These are phyloP conservation scores for Catharanthus roseus DNA, from an alignment of 257 asterid genomes.

Conservation along the genomic window DNA sequence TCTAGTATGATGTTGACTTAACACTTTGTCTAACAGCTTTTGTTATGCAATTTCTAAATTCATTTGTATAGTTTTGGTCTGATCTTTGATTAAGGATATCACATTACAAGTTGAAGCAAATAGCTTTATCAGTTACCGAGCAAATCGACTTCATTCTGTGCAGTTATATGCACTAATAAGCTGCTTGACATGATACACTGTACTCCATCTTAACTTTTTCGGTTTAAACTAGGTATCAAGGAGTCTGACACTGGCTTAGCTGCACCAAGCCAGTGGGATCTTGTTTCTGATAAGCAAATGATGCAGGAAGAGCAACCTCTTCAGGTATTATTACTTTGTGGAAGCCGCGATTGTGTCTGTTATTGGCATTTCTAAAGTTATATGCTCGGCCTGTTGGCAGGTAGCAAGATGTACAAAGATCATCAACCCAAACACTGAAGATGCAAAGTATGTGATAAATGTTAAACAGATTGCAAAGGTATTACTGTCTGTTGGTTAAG, in stretches of 20 bases:
- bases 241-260: constrained; percentile 98
- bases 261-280: constrained; percentile 99
- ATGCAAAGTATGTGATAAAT: constrained; percentile 73
- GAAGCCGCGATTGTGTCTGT: background rate
- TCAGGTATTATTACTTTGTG: constrained; percentile 44
- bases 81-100: background rate
- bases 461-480: constrained; percentile 84
- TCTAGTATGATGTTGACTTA: background rate
- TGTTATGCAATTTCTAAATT: no score
- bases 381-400: constrained; percentile 25
- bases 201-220: constrained; percentile 4
- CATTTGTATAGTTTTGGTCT: background rate
- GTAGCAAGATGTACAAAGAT: constrained; percentile 96
- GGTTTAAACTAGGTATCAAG: constrained; percentile 57
- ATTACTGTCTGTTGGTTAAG: background rate
- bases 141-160: background rate
- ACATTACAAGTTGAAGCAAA: background rate
- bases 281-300: constrained; percentile 97
- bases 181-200: no score
- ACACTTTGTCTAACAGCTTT: no score
- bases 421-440: constrained; percentile 81
- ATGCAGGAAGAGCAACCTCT: constrained; percentile 99
- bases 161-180: no score
- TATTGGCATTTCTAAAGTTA: background rate
- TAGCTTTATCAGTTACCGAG: background rate